phyloP scores from a whole-genome alignment of 495 filamentous ascomycete species.

The Aspergillus baeticus region DNA sequence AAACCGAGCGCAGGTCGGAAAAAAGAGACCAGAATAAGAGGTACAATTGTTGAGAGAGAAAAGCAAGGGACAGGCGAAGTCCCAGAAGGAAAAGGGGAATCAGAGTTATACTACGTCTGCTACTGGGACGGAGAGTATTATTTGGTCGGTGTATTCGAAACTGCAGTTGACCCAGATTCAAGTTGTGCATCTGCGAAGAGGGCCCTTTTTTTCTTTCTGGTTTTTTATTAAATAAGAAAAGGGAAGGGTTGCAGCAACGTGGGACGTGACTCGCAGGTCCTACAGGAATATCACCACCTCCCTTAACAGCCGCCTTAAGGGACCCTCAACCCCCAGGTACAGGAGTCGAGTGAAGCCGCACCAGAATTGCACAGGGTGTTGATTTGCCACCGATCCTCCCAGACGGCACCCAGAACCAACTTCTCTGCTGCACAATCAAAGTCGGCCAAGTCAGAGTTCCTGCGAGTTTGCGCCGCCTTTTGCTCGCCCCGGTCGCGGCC shows the following conservation, averaged over 20 bases:
- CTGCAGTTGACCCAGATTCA: constrained; percentile 15
- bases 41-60: constrained; percentile 4
- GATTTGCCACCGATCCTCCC: constrained; percentile 5
- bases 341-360: constrained; percentile 13
- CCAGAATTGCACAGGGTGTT: not conserved
- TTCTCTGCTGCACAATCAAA: constrained; percentile 13
- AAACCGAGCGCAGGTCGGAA: constrained; percentile 13
- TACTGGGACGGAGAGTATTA: constrained; percentile 23
- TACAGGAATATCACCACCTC: not conserved
- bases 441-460: not conserved
- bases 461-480: constrained; percentile 10
- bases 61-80: constrained; percentile 5
- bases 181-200: constrained; percentile 18
- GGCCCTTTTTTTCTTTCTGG: constrained; percentile 14
- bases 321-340: constrained; percentile 8
- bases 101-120: constrained; percentile 22
- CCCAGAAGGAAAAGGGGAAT: constrained; percentile 5
- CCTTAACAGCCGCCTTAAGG: not conserved
- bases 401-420: not conserved
- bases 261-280: constrained; percentile 20
- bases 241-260: constrained; percentile 18
- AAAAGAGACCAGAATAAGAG: constrained; percentile 17
- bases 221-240: constrained; percentile 10
- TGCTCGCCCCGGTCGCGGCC: constrained; percentile 6
- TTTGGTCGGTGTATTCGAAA: constrained; percentile 28